These are phyloP conservation scores for Trifolium fragiferum DNA, from an alignment of 306 rosid genomes.

Conservation along the genomic window DNA sequence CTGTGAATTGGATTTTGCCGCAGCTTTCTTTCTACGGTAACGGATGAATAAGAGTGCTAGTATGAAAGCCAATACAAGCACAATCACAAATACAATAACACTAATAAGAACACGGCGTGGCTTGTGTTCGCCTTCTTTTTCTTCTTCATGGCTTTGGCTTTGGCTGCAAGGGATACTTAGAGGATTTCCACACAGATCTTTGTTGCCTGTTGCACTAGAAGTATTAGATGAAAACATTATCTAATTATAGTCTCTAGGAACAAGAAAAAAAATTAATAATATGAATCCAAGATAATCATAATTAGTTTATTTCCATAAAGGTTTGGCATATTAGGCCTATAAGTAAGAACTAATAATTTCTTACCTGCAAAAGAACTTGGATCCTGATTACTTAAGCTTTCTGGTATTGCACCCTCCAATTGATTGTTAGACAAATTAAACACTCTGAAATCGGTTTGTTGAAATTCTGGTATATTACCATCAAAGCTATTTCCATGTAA, in stretches of 20 bases:
- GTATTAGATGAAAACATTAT: conserved; percentile 6
- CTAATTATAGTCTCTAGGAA: background rate
- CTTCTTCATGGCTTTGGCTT: background rate
- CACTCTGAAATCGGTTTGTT: conserved; percentile 38
- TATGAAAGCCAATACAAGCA: conserved; percentile 42
- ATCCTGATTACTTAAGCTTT: conserved; percentile 31
- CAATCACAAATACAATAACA: conserved; percentile 39
- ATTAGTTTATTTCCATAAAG: too few species aligned
- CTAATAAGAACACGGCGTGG: conserved; percentile 39
- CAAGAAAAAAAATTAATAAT: too few species aligned
- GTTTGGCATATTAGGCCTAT: conserved; percentile 1
- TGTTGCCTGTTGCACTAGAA: conserved; percentile 60
- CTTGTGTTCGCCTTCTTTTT: background rate
- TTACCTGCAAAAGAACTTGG: conserved; percentile 56
- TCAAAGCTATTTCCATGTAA: conserved; percentile 59
- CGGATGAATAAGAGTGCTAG: conserved; percentile 38
- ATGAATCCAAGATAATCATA: too few species aligned
- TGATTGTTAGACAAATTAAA: conserved; percentile 61
- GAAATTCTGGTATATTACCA: conserved; percentile 70
- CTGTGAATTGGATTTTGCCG: background rate
- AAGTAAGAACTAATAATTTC: background rate
- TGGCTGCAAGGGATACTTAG: conserved; percentile 51
- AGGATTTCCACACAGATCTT: conserved; percentile 72
- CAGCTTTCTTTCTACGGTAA: conserved; percentile 34
- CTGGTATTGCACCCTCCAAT: conserved; percentile 68